Percentiles rank a stretch among this genome's conserved stretches.
Conservation (phyloP, 2,329 filamentous ascomycete genomes). For the Myotisia sp. region DNA sequence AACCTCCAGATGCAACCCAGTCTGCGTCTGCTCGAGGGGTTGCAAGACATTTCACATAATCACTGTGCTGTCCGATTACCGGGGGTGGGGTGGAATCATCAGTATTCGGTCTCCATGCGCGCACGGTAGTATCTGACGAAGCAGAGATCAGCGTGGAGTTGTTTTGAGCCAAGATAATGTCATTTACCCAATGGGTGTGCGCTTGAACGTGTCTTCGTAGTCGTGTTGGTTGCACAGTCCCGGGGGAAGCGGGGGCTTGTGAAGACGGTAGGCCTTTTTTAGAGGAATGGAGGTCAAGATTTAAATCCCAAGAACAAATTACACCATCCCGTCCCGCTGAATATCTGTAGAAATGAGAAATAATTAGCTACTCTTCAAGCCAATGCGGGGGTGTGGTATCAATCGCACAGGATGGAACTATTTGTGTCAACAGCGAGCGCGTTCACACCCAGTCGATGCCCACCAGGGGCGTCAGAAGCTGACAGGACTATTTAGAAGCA, state of each 20-base stretch:
- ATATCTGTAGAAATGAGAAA: slow-evolving; percentile 50
- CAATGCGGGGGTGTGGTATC: slow-evolving; percentile 4
- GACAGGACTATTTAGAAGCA: slow-evolving; percentile 45
- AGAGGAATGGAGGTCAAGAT: slow-evolving; percentile 46
- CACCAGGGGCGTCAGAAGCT: slow-evolving; percentile 59
- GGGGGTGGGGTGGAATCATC: slow-evolving; percentile 46
- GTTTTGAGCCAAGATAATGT: slow-evolving; percentile 65
- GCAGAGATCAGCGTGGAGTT: slow-evolving; percentile 72
- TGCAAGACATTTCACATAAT: slow-evolving; percentile 92
- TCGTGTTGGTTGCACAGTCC: slow-evolving; percentile 27
- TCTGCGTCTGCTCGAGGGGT: slow-evolving; percentile 55
- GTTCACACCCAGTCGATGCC: slow-evolving; percentile 88
- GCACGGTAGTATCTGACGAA: slow-evolving; percentile 87
- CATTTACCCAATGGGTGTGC: slow-evolving; percentile 94
- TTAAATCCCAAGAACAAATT: slow-evolving; percentile 88
- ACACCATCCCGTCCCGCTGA: slow-evolving; percentile 91
- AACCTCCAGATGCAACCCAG: slow-evolving; percentile 87
- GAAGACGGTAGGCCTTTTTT: no score
- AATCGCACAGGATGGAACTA: slow-evolving; percentile 68
- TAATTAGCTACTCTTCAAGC: slow-evolving; percentile 11
- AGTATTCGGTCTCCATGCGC: slow-evolving; percentile 70
- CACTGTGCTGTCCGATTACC: slow-evolving; percentile 80
- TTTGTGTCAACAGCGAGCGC: slow-evolving; percentile 74
- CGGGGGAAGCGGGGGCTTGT: slow-evolving; percentile 7
- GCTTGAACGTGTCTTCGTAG: slow-evolving; percentile 56